Evolutionary conservation across 2,329 filamentous ascomycete genomes (phyloP), one percentile per base, ranked within the genome.

Genomic region (Alternaria infectoria): DNA sequence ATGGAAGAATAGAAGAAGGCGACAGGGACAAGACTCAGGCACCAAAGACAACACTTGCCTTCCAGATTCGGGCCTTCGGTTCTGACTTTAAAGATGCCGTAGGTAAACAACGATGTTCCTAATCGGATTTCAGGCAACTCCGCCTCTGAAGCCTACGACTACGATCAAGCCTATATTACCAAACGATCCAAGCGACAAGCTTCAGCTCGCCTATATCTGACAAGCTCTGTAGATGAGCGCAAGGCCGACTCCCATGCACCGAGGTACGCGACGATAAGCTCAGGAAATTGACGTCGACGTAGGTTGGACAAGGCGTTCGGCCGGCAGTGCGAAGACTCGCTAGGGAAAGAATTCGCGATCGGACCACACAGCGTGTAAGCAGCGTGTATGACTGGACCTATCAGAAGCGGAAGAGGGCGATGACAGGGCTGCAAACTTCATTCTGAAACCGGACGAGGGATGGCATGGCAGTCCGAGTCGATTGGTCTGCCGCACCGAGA

Each of bases 61-160:
- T 40, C 26, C 28, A 45, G 36, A 23, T 54, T 26, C 25, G 36
- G 25, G 57, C 21, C 46, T 43, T 55, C 9, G 47, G 46, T 50
- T 55, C 47, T 28, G 28, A 44, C 21, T 61, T 62, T 61, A 63
- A 65, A 66, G 43, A 60, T 57, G n/a, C 45, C 40, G 50, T 9
- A 23, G 57, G 40, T 19, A 52, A 60, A 54, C 11, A 61, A 54
- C 15, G 45, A 43, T 50, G 26, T 54, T 32, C 45, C 32, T 49
- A 61, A 59, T 50, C 46, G 55, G 47, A 59, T 52, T 17, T 63
- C 47, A 62, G 60, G 61, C 57, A 66, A 67, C 72, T 72, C 73
- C 67, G 71, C 73, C 73, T 73, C 73, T 57, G 43, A 59, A 55
- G 72, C 61, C 58, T 65, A 68, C 65, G 62, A 71, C 65, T 70